Base-by-base conservation (phyloP, 202 grass and related monocot genomes). In the Saccharum hybrid region DNA sequence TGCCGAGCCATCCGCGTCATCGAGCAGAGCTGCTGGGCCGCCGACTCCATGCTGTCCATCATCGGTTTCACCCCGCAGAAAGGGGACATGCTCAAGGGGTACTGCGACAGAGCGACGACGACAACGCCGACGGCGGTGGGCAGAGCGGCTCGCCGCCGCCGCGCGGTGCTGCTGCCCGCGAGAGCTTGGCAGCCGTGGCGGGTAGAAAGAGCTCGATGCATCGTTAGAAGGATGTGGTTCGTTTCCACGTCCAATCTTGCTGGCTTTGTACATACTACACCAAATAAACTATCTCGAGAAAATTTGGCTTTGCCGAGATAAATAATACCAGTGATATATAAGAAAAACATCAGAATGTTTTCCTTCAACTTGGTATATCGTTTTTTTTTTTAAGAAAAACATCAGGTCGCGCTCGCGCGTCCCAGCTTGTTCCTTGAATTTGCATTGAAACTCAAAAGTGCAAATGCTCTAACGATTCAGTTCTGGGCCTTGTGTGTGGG, bases 21-120 rank as follows among this genome's bases (percentile, higher is more conserved):
- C 85, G 80, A 93, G 87, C 72, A 76, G 16, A 62, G 81, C 65
- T 95, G 95, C 87, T 98, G 95, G 95, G 95, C 83, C 87, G 87
- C 95, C 52, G 92, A 95, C 66, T 74, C 85, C 83, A 76, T 93
- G 92, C 76, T 98, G 4, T 80, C 88, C 18, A 78, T 80, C 22
- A 70, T 98, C 6, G 92, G 95, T 0, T 94, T 98, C 81, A 98
- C 92, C 10, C 88, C 85, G 0, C 77, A 93, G 79, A 90, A 94
- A 13, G 95, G 95, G 34, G 87, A 98, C 80, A 90, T 98, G 42
- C 87, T 98, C 68, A 89, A 90, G 62, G 90, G 80, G 0, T 93
- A 95, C 76, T 98, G 96, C 71, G 83, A 92, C 56, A 81, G 7
- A 88, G 18, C 6, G 74, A 68, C 6, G 73, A 41, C 22, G 4